Percentiles rank a stretch among this genome's conserved stretches.
These are phyloP conservation scores for Lepidium campestre DNA, from an alignment of 441 rosid species.

Conservation along the genomic window DNA sequence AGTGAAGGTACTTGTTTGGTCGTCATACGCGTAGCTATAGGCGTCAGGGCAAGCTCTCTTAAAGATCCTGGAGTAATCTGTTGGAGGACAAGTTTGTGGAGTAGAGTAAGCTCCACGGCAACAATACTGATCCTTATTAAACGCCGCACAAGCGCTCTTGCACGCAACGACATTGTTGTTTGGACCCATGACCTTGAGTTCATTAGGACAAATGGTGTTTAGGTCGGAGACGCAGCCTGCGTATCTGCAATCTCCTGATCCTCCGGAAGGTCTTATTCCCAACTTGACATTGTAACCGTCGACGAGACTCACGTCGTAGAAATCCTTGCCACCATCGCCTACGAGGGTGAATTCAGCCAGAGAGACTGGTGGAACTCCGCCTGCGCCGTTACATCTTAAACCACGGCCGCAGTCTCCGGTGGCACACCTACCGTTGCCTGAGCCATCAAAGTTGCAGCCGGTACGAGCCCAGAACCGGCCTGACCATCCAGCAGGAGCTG, in stretches of 20 bases:
- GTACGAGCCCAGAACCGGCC: constrained; percentile 81
- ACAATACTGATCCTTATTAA: constrained; percentile 48
- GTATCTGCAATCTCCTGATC: constrained; percentile 59
- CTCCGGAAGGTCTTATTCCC: constrained; percentile 60
- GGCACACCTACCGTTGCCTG: constrained; percentile 60
- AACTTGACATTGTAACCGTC: constrained; percentile 84
- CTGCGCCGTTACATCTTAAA: constrained; percentile 37
- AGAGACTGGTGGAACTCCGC: no score
- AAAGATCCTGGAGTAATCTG: constrained; percentile 64
- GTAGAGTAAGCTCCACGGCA: constrained; percentile 60
- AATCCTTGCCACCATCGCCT: constrained; percentile 46
- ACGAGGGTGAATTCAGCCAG: not conserved
- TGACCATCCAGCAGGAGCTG: constrained; percentile 65
- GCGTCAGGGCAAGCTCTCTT: constrained; percentile 86
- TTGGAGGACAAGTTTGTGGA: constrained; percentile 69
- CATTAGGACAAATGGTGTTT: constrained; percentile 51
- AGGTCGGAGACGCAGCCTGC: constrained; percentile 79
- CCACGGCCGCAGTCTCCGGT: constrained; percentile 87
- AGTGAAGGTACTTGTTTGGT: constrained; percentile 74
- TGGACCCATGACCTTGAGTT: constrained; percentile 40
- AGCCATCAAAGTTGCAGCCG: constrained; percentile 55
- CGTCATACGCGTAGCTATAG: constrained; percentile 90
- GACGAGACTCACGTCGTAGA: constrained; percentile 86
- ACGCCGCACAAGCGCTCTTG: constrained; percentile 73
- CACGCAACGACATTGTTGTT: constrained; percentile 54